Evolutionary conservation across 1,284 basidiomycete genomes (phyloP), one percentile per base, ranked within the genome.

Genomic region (Fomitopsis pinicola): DNA sequence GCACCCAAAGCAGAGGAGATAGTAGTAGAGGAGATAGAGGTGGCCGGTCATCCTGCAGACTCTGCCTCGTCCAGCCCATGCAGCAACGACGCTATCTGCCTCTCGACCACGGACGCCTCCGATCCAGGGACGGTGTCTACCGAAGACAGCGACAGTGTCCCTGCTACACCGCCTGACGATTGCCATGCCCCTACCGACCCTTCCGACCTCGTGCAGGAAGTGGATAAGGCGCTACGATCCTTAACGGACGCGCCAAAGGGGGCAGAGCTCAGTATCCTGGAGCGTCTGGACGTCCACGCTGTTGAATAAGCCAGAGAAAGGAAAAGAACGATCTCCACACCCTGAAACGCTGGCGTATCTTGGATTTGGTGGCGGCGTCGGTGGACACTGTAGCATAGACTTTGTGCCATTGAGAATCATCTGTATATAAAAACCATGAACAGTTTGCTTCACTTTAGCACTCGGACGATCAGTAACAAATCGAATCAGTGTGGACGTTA

Each of bases 111-210:
- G 35, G 35, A 6, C 17, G 14, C 3, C 15, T 54, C 35, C 52
- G 52, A 54, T 17, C 19, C 35, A 5, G 52, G n/a, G 35, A 10
- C 35, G 3, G 8, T n/a, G 52, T 38, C 35, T 54, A 9, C 35
- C 52, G 52, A 54, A 3, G 52, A 54, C n/a, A 54, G 52, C 10
- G 52, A 54, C n/a, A 54, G 52, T 33, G 52, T n/a, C 52, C 52
- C 35, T 9, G 36, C 19, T n/a, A 54, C 52, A 9, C 33, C 52
- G 8, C 33, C 52, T 1, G 36, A 26, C 22, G 19, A 35, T n/a
- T 19, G 35, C 14, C 17, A 19, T 15, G 22, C 3, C 52, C 33
- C n/a, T 22, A 12, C 12, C 4, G 7, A 38, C 52, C 8, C 12
- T 5, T 8, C n/a, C 17, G 22, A 38, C n/a, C 36, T 54, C 35